Evolutionary conservation across 805 yeast species (phyloP).

Genomic region (Candida incommunis): DNA sequence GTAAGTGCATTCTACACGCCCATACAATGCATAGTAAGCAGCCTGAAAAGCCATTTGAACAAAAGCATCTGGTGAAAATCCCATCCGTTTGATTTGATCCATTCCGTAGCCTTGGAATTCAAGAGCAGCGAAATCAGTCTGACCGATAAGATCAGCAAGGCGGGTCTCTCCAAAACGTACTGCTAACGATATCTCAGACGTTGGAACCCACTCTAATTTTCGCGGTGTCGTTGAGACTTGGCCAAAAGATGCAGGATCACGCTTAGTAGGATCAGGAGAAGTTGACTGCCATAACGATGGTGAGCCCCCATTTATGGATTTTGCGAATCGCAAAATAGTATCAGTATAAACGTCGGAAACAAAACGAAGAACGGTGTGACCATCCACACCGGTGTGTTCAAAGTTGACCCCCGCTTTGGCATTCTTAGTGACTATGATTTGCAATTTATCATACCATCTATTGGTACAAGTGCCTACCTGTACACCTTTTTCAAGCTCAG

Average conservation of each 20-base stretch:
- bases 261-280: constrained; percentile 33
- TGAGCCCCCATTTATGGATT: constrained; percentile 58
- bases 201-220: constrained; percentile 77
- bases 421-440: constrained; percentile 72
- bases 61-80: constrained; percentile 87
- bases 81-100: constrained; percentile 65
- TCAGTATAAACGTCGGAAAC: constrained; percentile 88
- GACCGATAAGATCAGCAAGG: constrained; percentile 73
- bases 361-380: constrained; percentile 80
- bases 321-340: constrained; percentile 76
- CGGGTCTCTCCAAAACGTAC: constrained; percentile 85
- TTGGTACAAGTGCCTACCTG: constrained; percentile 92
- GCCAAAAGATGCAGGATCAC: constrained; percentile 29
- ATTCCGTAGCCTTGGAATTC: constrained; percentile 60
- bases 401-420: constrained; percentile 90
- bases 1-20: constrained; percentile 84
- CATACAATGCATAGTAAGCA: constrained; percentile 81
- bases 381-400: constrained; percentile 87
- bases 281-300: constrained; percentile 55
- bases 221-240: constrained; percentile 55
- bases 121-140: constrained; percentile 71
- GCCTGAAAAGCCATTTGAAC: constrained; percentile 90
- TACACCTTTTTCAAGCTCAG: constrained; percentile 65
- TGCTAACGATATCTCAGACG: constrained; percentile 62
- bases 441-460: constrained; percentile 89